phyloP scores from a whole-genome alignment of 495 filamentous ascomycete genomes.

The Lasiosphaeris hirsuta region DNA sequence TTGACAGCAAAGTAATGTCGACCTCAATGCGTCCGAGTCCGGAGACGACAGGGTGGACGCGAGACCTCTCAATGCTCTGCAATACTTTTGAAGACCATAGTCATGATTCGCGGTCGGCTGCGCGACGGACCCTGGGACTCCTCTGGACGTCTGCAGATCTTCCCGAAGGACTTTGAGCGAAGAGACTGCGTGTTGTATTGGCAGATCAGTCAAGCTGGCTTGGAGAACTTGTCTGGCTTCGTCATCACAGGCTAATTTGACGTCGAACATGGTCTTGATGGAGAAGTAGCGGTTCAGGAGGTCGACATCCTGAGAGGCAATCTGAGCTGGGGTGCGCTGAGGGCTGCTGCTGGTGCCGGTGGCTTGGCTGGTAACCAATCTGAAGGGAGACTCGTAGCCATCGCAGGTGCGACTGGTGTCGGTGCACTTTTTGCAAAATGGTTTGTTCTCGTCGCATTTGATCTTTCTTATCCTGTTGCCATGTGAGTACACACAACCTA shows the following conservation, averaged over 20 bases:
- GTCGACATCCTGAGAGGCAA: conserved; percentile 19
- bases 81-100: conserved; percentile 11
- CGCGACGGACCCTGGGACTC: no score
- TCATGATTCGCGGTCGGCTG: conserved; percentile 30
- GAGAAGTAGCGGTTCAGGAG: conserved; percentile 14
- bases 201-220: conserved; percentile 35
- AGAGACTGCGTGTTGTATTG: conserved; percentile 35
- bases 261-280: conserved; percentile 14
- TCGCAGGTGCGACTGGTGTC: conserved; percentile 26
- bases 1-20: conserved; percentile 12
- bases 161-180: conserved; percentile 37
- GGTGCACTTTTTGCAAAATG: conserved; percentile 27
- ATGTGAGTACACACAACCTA: no score
- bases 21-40: neutral
- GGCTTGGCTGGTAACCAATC: conserved; percentile 20
- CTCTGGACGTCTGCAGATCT: conserved; percentile 30
- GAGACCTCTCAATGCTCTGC: conserved; percentile 8
- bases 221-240: conserved; percentile 20
- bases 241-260: conserved; percentile 10
- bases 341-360: neutral
- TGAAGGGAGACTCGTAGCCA: conserved; percentile 22
- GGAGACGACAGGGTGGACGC: conserved; percentile 10
- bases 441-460: conserved; percentile 34
- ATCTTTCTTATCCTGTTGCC: conserved; percentile 28
- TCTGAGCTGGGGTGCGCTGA: conserved; percentile 7